A percentile compares a stretch with the other conserved stretches of the same genome.
Evolutionary conservation across 1,284 basidiomycete genomes (phyloP).

Genomic region (Trichosporon coremiiforme): DNA sequence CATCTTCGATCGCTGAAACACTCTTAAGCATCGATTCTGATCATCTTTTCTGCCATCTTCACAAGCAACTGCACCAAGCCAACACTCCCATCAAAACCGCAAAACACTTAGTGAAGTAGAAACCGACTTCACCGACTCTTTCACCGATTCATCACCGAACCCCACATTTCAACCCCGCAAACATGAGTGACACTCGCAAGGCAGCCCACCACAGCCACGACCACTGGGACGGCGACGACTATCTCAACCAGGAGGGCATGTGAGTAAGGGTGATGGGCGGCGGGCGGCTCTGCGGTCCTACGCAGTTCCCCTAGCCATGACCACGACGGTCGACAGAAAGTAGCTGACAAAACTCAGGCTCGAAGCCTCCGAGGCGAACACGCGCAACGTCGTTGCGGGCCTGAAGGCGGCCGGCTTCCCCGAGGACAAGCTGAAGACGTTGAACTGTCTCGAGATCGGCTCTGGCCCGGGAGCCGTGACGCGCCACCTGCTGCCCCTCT

Average conservation of each 20-base stretch:
- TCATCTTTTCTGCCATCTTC: too few relatives aligned
- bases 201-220: constrained; percentile 31
- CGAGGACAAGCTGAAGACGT: constrained; percentile 22
- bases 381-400: constrained; percentile 34
- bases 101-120: too few relatives aligned
- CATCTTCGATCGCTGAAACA: background rate
- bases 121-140: background rate
- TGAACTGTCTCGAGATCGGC: constrained; percentile 45
- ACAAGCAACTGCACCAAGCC: too few relatives aligned
- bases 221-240: constrained; percentile 44
- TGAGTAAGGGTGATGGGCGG: constrained; percentile 28
- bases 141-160: background rate
- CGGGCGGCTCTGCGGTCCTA: too few relatives aligned
- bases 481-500: constrained; percentile 33
- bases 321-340: too few relatives aligned
- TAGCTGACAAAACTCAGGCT: constrained; percentile 27
- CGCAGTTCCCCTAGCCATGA: too few relatives aligned
- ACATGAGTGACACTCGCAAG: background rate
- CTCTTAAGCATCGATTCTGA: too few relatives aligned
- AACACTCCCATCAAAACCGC: too few relatives aligned
- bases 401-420: constrained; percentile 30
- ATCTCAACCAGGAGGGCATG: constrained; percentile 39
- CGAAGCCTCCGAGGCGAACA: constrained; percentile 35
- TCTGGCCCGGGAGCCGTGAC: constrained; percentile 48
- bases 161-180: constrained; percentile 24